Conservation (phyloP, 176 grass and related monocot species). For the Elymus sibiricus region DNA sequence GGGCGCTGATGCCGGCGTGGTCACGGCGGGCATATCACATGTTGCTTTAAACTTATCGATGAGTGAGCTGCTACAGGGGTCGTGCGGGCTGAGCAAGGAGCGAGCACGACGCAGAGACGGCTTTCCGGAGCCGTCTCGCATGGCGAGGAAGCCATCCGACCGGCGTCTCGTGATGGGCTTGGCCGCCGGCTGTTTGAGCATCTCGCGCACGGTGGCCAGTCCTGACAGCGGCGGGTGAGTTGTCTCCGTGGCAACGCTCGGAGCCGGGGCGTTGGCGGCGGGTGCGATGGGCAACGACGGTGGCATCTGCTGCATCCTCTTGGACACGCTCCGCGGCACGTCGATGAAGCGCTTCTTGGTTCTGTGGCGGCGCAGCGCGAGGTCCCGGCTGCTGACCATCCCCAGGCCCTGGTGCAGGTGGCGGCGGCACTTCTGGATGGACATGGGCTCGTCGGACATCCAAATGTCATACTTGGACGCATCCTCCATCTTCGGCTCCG, state of each 20-base stretch:
- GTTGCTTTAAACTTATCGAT: not conserved
- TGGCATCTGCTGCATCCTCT: not conserved
- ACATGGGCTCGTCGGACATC: conserved; percentile 78
- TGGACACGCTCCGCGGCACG: not conserved
- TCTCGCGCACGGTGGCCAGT: not conserved
- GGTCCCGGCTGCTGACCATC: conserved; percentile 50
- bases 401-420: conserved; percentile 84
- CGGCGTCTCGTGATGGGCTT: conserved; percentile 32
- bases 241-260: not conserved
- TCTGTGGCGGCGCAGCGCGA: conserved; percentile 49
- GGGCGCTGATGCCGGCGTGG: not conserved
- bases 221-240: not conserved
- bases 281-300: not conserved
- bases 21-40: conserved; percentile 7
- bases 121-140: conserved; percentile 1
- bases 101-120: conserved; percentile 22
- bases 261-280: not conserved
- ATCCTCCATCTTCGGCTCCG: conserved; percentile 34
- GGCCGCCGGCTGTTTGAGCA: not conserved
- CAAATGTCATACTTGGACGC: conserved; percentile 62
- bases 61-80: not conserved
- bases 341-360: conserved; percentile 40
- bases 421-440: conserved; percentile 78
- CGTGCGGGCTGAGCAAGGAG: conserved; percentile 24
- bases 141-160: conserved; percentile 30